A percentile compares a stretch with the other conserved stretches of the same genome.
Evolutionary conservation across 1,139 yeast species (phyloP).

Genomic region (Debaryomyces nepalensis): DNA sequence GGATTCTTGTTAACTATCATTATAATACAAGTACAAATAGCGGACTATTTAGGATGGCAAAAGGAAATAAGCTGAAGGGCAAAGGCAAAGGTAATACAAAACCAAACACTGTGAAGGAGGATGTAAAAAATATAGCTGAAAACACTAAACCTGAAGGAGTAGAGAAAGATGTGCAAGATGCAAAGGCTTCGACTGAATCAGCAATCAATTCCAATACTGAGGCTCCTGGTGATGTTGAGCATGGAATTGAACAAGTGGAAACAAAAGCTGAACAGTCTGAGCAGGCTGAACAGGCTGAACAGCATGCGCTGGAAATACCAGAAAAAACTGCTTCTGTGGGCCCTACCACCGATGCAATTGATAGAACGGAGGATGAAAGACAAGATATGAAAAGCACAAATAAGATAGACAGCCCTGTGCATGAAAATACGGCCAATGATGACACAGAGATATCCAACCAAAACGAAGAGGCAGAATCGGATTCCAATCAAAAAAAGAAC

Average conservation of each 20-base stretch:
- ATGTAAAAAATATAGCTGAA: too few relatives aligned
- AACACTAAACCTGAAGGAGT: too few relatives aligned
- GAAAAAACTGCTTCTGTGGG: conserved; percentile 4
- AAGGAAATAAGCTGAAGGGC: conserved; percentile 2
- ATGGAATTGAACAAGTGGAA: too few relatives aligned
- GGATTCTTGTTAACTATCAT: background rate
- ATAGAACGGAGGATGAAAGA: too few relatives aligned
- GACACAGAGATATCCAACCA: background rate
- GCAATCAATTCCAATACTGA: too few relatives aligned
- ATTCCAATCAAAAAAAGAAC: background rate
- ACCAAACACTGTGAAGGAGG: too few relatives aligned
- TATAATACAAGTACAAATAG: background rate
- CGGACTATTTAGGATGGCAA: background rate
- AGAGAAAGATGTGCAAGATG: too few relatives aligned
- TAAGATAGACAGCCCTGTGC: too few relatives aligned
- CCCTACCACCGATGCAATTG: too few relatives aligned
- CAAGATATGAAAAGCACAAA: too few relatives aligned
- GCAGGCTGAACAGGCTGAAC: background rate
- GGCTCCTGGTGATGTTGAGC: background rate
- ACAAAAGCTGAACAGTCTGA: background rate
- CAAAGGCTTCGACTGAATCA: too few relatives aligned
- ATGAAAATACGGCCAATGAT: background rate
- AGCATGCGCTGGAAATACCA: background rate
- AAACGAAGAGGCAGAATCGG: conserved; percentile 1
- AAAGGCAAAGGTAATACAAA: too few relatives aligned